Conservation (phyloP, 2,329 filamentous ascomycete species). For the Aspergillus ustus region DNA sequence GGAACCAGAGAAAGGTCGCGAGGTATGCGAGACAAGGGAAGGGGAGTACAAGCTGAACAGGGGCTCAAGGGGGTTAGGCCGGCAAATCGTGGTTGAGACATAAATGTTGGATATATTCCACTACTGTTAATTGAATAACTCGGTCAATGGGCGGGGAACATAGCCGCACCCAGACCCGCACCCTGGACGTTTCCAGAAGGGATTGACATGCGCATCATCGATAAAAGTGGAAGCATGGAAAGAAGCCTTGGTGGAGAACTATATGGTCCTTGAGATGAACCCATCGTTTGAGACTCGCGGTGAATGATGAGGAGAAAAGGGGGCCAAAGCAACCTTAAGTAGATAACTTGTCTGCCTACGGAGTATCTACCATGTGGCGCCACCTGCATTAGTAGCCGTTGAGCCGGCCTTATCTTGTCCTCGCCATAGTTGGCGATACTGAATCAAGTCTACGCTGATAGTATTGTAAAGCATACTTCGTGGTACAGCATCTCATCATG, state of each 20-base stretch:
- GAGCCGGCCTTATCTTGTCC: neutral
- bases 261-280: neutral
- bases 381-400: constrained; percentile 20
- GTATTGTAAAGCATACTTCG: neutral
- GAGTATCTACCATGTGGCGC: constrained; percentile 18
- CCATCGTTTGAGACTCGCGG: neutral
- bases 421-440: neutral
- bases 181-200: constrained; percentile 21
- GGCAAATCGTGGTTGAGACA: neutral
- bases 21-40: constrained; percentile 4
- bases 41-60: constrained; percentile 14
- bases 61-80: neutral
- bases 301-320: neutral
- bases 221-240: neutral
- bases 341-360: neutral
- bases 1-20: constrained; percentile 5
- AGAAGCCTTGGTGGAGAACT: constrained; percentile 8
- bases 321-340: neutral
- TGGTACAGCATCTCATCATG: too few species aligned
- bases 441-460: constrained; percentile 1
- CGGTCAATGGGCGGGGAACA: constrained; percentile 17
- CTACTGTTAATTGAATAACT: constrained; percentile 2
- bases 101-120: neutral
- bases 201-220: constrained; percentile 19
- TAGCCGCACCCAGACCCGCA: constrained; percentile 12